Percentiles rank a stretch among this genome's conserved stretches.
phyloP scores from a whole-genome alignment of 192 early-diverging fungal species.

The Ambispora gerdemannii region DNA sequence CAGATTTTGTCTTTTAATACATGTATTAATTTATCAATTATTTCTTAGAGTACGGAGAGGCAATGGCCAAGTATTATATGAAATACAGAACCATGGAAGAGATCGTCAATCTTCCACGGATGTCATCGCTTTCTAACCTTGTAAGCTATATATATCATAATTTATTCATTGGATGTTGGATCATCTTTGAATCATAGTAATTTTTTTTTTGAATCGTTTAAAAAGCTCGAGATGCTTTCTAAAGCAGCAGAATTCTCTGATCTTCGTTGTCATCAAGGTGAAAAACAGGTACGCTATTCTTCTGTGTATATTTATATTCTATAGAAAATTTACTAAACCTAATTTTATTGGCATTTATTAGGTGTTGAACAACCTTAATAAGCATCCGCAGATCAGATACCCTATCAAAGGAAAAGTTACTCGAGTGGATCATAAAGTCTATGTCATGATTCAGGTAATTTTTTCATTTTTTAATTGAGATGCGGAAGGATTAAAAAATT shows the following conservation, averaged over 20 bases:
- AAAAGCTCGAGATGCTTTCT: constrained; percentile 33
- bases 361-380: constrained; percentile 33
- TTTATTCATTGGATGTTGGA: no score
- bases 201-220: background rate
- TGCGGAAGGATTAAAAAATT: no score
- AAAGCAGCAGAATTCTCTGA: constrained; percentile 32
- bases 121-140: no score
- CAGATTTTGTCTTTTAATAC: background rate
- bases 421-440: constrained; percentile 29
- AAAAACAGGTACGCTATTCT: constrained; percentile 30
- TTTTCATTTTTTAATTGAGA: no score
- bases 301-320: background rate
- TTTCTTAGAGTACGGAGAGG: constrained; percentile 34
- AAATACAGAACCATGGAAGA: constrained; percentile 33
- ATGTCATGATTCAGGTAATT: constrained; percentile 36
- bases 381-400: constrained; percentile 37
- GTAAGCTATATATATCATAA: no score
- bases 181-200: no score
- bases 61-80: constrained; percentile 42
- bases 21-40: background rate
- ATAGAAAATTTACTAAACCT: background rate
- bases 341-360: background rate
- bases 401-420: constrained; percentile 32
- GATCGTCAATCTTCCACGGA: background rate
- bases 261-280: constrained; percentile 29